Conservation (phyloP, 2,329 filamentous ascomycete genomes). For the Trichoderma sp. region DNA sequence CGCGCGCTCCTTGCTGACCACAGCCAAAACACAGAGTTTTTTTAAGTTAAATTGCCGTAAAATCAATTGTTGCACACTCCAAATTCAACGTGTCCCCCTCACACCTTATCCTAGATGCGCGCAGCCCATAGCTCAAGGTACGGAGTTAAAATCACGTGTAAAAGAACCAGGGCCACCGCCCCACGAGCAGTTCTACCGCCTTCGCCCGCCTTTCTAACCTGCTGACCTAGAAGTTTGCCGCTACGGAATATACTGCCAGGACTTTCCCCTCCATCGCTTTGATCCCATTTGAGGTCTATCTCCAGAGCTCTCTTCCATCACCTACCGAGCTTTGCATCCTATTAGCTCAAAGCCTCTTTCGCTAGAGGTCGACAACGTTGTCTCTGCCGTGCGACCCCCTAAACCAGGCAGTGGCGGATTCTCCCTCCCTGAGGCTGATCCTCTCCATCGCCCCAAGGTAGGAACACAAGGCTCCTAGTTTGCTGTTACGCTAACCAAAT, state of each 20-base stretch:
- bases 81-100: background rate
- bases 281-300: background rate
- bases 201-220: slow-evolving; percentile 28
- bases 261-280: slow-evolving; percentile 16
- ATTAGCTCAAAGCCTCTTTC: background rate
- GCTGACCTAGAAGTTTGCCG: slow-evolving; percentile 25
- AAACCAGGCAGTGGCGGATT: slow-evolving; percentile 5
- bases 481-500: slow-evolving; percentile 18
- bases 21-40: background rate
- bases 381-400: slow-evolving; percentile 14
- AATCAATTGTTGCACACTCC: background rate
- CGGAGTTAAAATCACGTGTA: slow-evolving; percentile 23
- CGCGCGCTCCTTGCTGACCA: background rate
- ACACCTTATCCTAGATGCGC: background rate
- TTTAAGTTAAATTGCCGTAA: background rate
- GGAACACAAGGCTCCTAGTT: slow-evolving; percentile 23
- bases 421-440: slow-evolving; percentile 12
- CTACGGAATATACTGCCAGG: slow-evolving; percentile 15
- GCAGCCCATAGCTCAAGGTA: background rate
- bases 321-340: background rate
- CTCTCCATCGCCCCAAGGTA: slow-evolving; percentile 8
- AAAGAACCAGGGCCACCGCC: slow-evolving; percentile 22
- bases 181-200: slow-evolving; percentile 29
- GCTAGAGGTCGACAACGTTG: background rate
- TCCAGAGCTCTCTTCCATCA: background rate